Evolutionary conservation across 139 green algal species (phyloP).

Genomic region (Haematococcus sp.): DNA sequence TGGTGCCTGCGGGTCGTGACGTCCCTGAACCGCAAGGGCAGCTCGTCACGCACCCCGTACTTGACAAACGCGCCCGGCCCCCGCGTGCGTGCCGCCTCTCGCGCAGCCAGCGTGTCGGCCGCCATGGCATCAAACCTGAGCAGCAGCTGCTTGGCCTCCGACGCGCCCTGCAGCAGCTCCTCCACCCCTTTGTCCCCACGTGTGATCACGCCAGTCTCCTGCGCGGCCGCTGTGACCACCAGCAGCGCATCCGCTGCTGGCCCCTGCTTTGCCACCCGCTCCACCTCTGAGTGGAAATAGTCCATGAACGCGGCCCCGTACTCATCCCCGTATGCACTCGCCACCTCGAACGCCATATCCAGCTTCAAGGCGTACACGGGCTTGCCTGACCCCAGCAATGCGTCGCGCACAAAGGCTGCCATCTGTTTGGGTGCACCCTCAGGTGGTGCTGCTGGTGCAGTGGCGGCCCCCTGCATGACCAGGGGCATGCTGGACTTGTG

Average conservation of each 20-base stretch:
- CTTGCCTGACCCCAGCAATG: background rate
- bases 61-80: background rate
- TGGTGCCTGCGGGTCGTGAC: slow-evolving; percentile 15
- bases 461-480: background rate
- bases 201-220: background rate
- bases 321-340: background rate
- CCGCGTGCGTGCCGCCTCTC: background rate
- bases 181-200: background rate
- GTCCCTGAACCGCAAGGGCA: slow-evolving; percentile 19
- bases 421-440: slow-evolving; percentile 2
- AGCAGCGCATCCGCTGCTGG: background rate
- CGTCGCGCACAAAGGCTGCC: background rate
- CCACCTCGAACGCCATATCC: background rate
- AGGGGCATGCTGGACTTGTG: background rate
- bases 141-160: background rate
- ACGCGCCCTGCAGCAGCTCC: background rate
- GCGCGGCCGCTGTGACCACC: background rate
- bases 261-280: background rate
- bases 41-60: background rate
- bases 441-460: background rate
- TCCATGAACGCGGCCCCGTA: slow-evolving; percentile 1
- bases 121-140: slow-evolving; percentile 4
- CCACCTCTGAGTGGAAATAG: background rate
- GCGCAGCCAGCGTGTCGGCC: background rate
- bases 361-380: slow-evolving; percentile 5